These are phyloP conservation scores for Rhizoclosmatium globosum DNA, from an alignment of 192 early-diverging fungal genomes.

Conservation along the genomic window DNA sequence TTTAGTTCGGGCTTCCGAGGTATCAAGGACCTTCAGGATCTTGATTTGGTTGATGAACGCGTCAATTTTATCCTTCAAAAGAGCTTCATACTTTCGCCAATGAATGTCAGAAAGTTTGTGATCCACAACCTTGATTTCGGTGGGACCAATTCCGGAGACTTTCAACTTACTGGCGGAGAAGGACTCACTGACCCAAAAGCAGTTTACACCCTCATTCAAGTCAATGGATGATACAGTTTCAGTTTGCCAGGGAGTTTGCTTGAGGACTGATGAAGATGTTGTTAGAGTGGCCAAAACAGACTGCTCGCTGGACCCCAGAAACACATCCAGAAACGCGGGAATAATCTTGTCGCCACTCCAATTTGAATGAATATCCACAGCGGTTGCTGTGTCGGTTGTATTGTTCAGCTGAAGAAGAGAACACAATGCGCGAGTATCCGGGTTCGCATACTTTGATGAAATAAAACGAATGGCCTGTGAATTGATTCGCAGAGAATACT, in stretches of 20 bases:
- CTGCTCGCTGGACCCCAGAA: neutral
- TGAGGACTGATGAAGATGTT: neutral
- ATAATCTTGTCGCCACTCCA: neutral
- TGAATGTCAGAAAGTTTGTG: neutral
- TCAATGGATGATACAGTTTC: neutral
- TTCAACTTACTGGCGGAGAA: neutral
- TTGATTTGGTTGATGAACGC: constrained; percentile 44
- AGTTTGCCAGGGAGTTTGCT: constrained; percentile 13
- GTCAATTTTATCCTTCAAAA: constrained; percentile 30
- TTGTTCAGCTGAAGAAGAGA: constrained; percentile 44
- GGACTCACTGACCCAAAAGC: constrained; percentile 18
- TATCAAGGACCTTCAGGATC: constrained; percentile 42
- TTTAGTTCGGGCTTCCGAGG: constrained; percentile 13
- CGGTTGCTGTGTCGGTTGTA: neutral
- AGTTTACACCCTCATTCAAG: constrained; percentile 18
- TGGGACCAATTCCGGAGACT: neutral
- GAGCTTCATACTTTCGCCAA: constrained; percentile 6
- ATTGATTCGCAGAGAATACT: neutral
- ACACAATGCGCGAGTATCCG: constrained; percentile 42
- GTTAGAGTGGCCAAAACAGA: neutral
- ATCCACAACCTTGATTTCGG: constrained; percentile 8
- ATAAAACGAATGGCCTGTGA: constrained; percentile 41
- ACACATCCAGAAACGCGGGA: neutral
- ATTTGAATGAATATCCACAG: neutral
- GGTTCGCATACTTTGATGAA: constrained; percentile 19